These are phyloP conservation scores for Porodaedalea pini DNA, from an alignment of 1,284 basidiomycete genomes.

Conservation along the genomic window DNA sequence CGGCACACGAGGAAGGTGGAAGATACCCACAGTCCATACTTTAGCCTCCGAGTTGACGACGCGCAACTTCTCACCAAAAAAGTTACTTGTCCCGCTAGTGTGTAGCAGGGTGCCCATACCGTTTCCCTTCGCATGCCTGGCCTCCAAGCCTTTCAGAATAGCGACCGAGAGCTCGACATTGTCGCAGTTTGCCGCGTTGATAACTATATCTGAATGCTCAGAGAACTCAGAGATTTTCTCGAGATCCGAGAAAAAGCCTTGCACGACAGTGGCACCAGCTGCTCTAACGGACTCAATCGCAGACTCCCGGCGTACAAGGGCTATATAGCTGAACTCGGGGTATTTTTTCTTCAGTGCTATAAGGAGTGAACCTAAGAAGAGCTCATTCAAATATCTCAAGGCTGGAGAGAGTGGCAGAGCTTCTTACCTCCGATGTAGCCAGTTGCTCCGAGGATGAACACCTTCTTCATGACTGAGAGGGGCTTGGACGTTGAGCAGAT, in stretches of 20 bases:
- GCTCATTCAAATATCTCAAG: no score
- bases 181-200: slow-evolving; percentile 26
- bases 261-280: slow-evolving; percentile 1
- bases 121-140: slow-evolving; percentile 10
- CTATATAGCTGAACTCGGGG: neutral
- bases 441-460: slow-evolving; percentile 5
- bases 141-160: slow-evolving; percentile 22
- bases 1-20: neutral
- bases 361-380: slow-evolving; percentile 5
- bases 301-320: slow-evolving; percentile 2
- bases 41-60: slow-evolving; percentile 20
- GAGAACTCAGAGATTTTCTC: slow-evolving; percentile 4
- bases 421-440: slow-evolving; percentile 7
- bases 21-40: slow-evolving; percentile 24
- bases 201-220: slow-evolving; percentile 22
- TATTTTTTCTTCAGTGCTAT: slow-evolving; percentile 8
- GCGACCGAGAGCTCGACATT: slow-evolving; percentile 21
- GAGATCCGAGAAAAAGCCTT: neutral
- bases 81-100: slow-evolving; percentile 25
- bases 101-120: slow-evolving; percentile 23
- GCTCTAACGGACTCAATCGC: neutral
- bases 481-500: neutral
- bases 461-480: neutral
- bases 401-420: neutral
- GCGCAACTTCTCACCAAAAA: slow-evolving; percentile 18